Base-by-base conservation (phyloP, 2,329 filamentous ascomycete species). In the Colletotrichum godetiae region DNA sequence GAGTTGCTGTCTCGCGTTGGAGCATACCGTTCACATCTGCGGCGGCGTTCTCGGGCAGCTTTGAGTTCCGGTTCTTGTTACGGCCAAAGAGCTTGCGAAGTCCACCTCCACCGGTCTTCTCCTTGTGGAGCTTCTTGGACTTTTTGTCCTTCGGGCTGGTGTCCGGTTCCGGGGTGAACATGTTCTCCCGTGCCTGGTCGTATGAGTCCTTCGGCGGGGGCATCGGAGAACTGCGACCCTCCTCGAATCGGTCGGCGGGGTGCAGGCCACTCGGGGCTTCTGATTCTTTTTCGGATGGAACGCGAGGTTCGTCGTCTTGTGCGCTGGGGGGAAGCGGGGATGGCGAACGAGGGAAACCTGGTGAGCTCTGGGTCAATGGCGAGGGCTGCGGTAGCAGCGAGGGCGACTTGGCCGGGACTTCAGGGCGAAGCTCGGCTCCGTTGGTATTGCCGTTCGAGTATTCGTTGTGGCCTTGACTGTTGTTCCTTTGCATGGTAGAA, bases 21-120 rank as follows among this genome's bases (percentile, higher is more conserved):
- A 88, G 86, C 85, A 88, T 88, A 77, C 78, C 85, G 80, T 85
- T 89, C 75, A 87, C 81, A 77, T 88, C 88, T 73, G 82, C 82
- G 69, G 84, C 84, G 49, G 89, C 86, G 72, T 88, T 87, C 1
- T 90, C 88, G 8, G 87, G 87, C 27, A 88, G 78, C 81, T 89
- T 92, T 46, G 88, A 92, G 72, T 83, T 78, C 73, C 88, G 85
- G 78, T 91, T 91, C 82, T 90, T 92, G 73, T 88, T 90, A 76
- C 90, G 88, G 59, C 87, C 87, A 78, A 94, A 93, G 55, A 94
- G 84, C 81, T 92, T 93, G 75, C 88, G 89, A 76, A 94, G 87
- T 19, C 90, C 89, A 37, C 85, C 84, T 53, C 79, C 76, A 11
- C 75, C 69, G 79, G 81, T 80, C 76, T 84, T 83, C 65, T 87